Evolutionary conservation across 306 rosid species (phyloP), one percentile per base, ranked within the genome.

Genomic region (Dryas drummondii): DNA sequence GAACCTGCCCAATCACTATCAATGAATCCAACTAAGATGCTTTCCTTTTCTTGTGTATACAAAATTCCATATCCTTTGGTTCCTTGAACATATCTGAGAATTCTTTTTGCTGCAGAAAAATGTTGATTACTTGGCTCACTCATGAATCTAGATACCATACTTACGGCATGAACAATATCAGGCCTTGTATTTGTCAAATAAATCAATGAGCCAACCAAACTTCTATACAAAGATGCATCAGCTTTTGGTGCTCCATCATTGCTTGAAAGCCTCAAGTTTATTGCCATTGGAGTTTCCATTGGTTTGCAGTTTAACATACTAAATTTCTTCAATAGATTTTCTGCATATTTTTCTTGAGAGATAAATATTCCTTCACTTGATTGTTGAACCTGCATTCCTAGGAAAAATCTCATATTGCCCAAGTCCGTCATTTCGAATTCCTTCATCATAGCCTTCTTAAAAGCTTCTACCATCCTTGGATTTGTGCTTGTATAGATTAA

Each of bases 1-100:
- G 64, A 58, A 4, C 64, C 37, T 58, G 37, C 64, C 64, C 64
- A 58, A 15, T 58, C 64, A 17, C 64, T 58, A 15, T 58, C 64
- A 9, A 4, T 7, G 10, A 7, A 58, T 19, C 64, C 64, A 2
- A 16, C 5, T 4, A 58, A 17, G 2, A n/a, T 58, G 37, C 13
- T 11, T 3, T 58, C 10, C 8, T 15, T 4, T 12, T 2, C 27
- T 16, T 58, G 26, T 11, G 26, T 15, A 9, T 58, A 58, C 64
- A n/a, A 58, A 6, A 58, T 58, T 58, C 64, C 64, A 58, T 22
- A 58, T 9, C 15, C 9, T 4, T 9, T 16, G 3, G 56, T 51
- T 4, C 56, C 10, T 5, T 12, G 15, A 4, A 51, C 56, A 22
- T 22, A 22, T 22, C 22, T 22, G 22, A 22, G 22, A 22, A 22